Evolutionary conservation across 805 yeast genomes (phyloP).

Genomic region (Yamadazyma takamatsuzukensis): DNA sequence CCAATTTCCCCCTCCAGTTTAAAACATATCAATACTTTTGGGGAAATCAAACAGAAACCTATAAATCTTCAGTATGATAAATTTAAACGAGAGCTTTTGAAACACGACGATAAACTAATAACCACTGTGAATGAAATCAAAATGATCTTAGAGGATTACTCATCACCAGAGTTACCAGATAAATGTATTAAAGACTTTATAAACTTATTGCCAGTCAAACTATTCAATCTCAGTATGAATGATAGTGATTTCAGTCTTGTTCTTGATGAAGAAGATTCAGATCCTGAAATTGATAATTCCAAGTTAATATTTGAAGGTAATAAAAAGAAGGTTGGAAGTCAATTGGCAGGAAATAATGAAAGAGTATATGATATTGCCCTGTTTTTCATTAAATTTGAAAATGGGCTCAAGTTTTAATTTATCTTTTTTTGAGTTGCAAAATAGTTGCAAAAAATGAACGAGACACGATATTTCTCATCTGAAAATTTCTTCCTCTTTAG

Average conservation of each 20-base stretch:
- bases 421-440: no score
- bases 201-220: constrained; percentile 8
- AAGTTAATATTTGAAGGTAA: constrained; percentile 12
- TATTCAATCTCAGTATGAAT: constrained; percentile 9
- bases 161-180: constrained; percentile 2
- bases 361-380: constrained; percentile 10
- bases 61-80: constrained; percentile 2
- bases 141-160: constrained; percentile 8
- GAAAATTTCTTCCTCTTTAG: neutral
- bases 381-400: constrained; percentile 13
- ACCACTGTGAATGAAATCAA: constrained; percentile 9
- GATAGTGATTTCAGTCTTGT: constrained; percentile 15
- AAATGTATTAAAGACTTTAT: constrained; percentile 9
- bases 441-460: constrained; percentile 1
- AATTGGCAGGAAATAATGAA: constrained; percentile 10
- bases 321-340: constrained; percentile 9
- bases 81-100: constrained; percentile 8
- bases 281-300: constrained; percentile 13
- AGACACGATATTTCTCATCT: neutral
- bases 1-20: constrained; percentile 9
- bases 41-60: no score
- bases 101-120: constrained; percentile 7
- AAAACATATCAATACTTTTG: constrained; percentile 5
- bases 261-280: constrained; percentile 9
- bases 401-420: constrained; percentile 11